Evolutionary conservation across 345 rosid genomes (phyloP).

Genomic region (Psidium guajava): DNA sequence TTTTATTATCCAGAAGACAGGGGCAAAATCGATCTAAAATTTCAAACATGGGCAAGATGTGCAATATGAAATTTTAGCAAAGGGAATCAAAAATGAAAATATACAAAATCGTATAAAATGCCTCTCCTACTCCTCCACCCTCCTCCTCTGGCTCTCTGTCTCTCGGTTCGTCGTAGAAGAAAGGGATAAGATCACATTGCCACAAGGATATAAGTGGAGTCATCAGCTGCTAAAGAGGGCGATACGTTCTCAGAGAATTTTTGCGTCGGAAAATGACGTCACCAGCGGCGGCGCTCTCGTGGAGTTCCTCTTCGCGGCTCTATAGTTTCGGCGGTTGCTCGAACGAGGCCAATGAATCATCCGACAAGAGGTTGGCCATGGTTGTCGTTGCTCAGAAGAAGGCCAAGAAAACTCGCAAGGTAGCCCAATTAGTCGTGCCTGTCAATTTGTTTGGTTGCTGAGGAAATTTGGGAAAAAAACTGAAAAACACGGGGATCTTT

Average conservation of each 20-base stretch:
- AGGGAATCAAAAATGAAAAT: background rate
- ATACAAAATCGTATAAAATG: background rate
- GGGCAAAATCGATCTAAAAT: background rate
- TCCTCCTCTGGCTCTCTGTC: background rate
- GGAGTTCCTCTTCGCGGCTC: conserved; percentile 42
- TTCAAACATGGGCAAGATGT: background rate
- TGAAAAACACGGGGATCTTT: background rate
- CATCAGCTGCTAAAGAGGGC: background rate
- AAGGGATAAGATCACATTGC: background rate
- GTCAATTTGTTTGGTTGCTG: background rate
- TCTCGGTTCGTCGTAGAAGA: background rate
- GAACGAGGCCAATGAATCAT: conserved; percentile 27
- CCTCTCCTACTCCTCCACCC: background rate
- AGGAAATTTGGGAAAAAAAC: no score
- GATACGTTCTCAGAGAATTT: background rate
- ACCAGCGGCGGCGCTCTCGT: conserved; percentile 46
- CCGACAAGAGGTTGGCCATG: conserved; percentile 21
- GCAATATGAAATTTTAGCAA: background rate
- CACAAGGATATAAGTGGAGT: background rate
- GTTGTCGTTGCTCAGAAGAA: conserved; percentile 61
- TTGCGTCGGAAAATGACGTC: conserved; percentile 27
- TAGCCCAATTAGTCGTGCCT: background rate
- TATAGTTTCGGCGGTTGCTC: conserved; percentile 26
- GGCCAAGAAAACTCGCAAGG: conserved; percentile 69
- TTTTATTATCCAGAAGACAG: background rate